A percentile compares a stretch with the other conserved stretches of the same genome.
Conservation (phyloP, 768 basidiomycete genomes). For the Pisolithus orientalis region DNA sequence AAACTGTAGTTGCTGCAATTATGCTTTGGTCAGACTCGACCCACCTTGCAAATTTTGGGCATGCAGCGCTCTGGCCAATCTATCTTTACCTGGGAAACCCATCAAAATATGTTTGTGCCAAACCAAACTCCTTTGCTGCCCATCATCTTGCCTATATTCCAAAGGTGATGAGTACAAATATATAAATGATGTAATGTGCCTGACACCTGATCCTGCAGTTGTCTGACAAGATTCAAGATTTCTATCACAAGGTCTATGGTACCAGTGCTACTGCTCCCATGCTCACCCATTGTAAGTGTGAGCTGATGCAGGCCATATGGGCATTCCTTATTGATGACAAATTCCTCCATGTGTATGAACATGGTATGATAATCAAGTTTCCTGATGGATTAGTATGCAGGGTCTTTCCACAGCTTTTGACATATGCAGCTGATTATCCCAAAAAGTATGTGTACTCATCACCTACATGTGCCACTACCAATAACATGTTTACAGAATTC, state of each 20-base stretch:
- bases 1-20: too few relatives aligned
- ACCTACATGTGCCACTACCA: too few relatives aligned
- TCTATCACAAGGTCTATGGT: slow-evolving; percentile 1
- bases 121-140: slow-evolving; percentile 5
- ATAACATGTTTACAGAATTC: slow-evolving; percentile 3
- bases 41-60: too few relatives aligned
- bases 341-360: slow-evolving; percentile 16
- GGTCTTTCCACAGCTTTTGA: slow-evolving; percentile 8
- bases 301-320: slow-evolving; percentile 23
- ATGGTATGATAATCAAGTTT: slow-evolving; percentile 15
- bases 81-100: slow-evolving; percentile 12
- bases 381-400: slow-evolving; percentile 8
- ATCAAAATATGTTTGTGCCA: slow-evolving; percentile 5
- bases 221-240: slow-evolving; percentile 8
- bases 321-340: slow-evolving; percentile 15
- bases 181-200: too few relatives aligned
- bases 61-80: slow-evolving; percentile 6
- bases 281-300: slow-evolving; percentile 10
- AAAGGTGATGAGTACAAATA: neutral
- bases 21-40: too few relatives aligned
- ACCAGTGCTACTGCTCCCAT: neutral
- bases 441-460: slow-evolving; percentile 23
- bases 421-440: slow-evolving; percentile 25
- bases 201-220: slow-evolving; percentile 2
- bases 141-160: slow-evolving; percentile 20